These are phyloP conservation scores for Lodderomyces orthopsilosis DNA, from an alignment of 1,139 yeast species.

Conservation along the genomic window DNA sequence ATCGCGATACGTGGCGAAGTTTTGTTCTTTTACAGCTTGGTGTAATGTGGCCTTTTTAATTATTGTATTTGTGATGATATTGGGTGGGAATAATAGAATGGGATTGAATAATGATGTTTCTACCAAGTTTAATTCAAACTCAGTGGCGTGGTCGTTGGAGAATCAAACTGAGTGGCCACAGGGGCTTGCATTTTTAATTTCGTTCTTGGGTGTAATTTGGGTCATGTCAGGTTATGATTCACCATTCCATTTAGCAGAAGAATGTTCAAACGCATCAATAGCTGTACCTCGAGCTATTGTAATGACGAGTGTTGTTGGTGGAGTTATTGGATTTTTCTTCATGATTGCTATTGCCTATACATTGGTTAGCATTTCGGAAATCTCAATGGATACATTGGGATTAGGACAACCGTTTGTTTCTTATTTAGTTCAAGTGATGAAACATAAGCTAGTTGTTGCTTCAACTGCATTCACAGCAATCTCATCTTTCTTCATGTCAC, in stretches of 20 bases:
- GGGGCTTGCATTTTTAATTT: constrained; percentile 59
- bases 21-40: constrained; percentile 53
- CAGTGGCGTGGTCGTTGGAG: constrained; percentile 54
- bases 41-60: constrained; percentile 51
- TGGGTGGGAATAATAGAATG: constrained; percentile 51
- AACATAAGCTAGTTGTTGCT: constrained; percentile 44
- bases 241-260: constrained; percentile 73
- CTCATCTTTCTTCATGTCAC: constrained; percentile 65
- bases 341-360: constrained; percentile 69
- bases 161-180: constrained; percentile 68
- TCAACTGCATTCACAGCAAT: constrained; percentile 58
- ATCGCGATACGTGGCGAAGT: constrained; percentile 55
- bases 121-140: constrained; percentile 48
- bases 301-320: constrained; percentile 59
- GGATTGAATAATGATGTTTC: constrained; percentile 18
- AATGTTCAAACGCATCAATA: constrained; percentile 61
- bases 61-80: constrained; percentile 55
- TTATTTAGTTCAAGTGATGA: constrained; percentile 52
- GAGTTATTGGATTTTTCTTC: constrained; percentile 58
- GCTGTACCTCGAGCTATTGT: constrained; percentile 70
- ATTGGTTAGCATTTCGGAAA: constrained; percentile 48
- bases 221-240: constrained; percentile 76
- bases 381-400: constrained; percentile 47
- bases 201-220: constrained; percentile 70
- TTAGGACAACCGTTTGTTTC: constrained; percentile 71